These are phyloP conservation scores for Neonectria neomacrospora DNA, from an alignment of 2,329 filamentous ascomycete genomes.

Conservation along the genomic window DNA sequence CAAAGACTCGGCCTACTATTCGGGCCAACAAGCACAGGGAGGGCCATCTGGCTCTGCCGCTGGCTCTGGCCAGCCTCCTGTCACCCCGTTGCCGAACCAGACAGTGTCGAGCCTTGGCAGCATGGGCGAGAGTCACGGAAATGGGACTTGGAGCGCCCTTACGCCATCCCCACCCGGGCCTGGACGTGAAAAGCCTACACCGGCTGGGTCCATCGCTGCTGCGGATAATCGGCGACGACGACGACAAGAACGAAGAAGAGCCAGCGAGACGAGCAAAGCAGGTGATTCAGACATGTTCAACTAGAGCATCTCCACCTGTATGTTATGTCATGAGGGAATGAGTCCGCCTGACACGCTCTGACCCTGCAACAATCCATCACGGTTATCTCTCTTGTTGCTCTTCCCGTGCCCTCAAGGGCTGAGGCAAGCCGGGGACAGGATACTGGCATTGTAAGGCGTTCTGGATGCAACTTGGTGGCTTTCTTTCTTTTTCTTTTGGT, in stretches of 20 bases:
- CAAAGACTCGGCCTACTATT: slow-evolving; percentile 73
- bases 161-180: slow-evolving; percentile 58
- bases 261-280: slow-evolving; percentile 46
- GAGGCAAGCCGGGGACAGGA: slow-evolving; percentile 13
- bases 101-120: slow-evolving; percentile 62
- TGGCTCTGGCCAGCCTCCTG: slow-evolving; percentile 6
- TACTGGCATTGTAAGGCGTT: slow-evolving; percentile 39
- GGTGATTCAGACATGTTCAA: slow-evolving; percentile 53
- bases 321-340: slow-evolving; percentile 5
- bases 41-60: slow-evolving; percentile 50
- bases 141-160: slow-evolving; percentile 65
- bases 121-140: slow-evolving; percentile 60
- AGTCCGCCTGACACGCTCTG: background rate
- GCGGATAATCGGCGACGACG: slow-evolving; percentile 67
- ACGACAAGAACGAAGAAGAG: slow-evolving; percentile 64
- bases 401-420: slow-evolving; percentile 3
- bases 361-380: slow-evolving; percentile 26
- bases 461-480: slow-evolving; percentile 27
- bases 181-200: slow-evolving; percentile 52
- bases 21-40: slow-evolving; percentile 59
- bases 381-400: slow-evolving; percentile 12
- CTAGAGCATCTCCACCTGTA: slow-evolving; percentile 30
- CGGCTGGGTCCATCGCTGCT: slow-evolving; percentile 43
- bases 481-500: slow-evolving; percentile 32
- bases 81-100: slow-evolving; percentile 48